A percentile compares a stretch with the other conserved stretches of the same genome.
Conservation (phyloP, 306 rosid genomes). For the Fagus crenata region DNA sequence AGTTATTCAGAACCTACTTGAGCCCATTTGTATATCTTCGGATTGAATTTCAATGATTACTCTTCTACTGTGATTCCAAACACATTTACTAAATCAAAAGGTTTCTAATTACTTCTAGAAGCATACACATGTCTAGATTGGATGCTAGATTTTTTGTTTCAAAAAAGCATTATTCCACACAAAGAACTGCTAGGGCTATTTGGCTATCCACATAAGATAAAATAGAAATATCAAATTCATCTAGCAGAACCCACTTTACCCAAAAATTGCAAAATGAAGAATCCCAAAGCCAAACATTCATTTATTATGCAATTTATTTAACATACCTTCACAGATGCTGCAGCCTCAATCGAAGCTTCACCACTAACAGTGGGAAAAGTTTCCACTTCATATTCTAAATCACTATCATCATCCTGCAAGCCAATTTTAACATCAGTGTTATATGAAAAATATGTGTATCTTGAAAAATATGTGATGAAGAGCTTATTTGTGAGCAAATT, state of each 20-base stretch:
- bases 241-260: background rate
- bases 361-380: conserved; percentile 46
- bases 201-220: background rate
- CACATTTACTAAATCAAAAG: background rate
- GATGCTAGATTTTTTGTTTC: background rate
- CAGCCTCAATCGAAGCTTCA: conserved; percentile 68
- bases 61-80: background rate
- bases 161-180: background rate
- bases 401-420: conserved; percentile 89
- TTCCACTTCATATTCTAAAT: conserved; percentile 73
- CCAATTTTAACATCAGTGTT: conserved; percentile 31
- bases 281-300: background rate
- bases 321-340: conserved; percentile 84
- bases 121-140: background rate
- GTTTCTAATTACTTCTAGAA: background rate
- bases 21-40: background rate
- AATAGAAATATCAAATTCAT: background rate
- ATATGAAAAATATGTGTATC: background rate
- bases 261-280: background rate
- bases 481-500: background rate
- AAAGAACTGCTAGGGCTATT: background rate
- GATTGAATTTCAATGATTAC: background rate
- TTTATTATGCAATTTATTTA: background rate
- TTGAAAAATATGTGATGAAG: background rate
- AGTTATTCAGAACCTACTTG: background rate